Base-by-base conservation (phyloP, 2,329 filamentous ascomycete genomes). In the Fusarium subglutinans region DNA sequence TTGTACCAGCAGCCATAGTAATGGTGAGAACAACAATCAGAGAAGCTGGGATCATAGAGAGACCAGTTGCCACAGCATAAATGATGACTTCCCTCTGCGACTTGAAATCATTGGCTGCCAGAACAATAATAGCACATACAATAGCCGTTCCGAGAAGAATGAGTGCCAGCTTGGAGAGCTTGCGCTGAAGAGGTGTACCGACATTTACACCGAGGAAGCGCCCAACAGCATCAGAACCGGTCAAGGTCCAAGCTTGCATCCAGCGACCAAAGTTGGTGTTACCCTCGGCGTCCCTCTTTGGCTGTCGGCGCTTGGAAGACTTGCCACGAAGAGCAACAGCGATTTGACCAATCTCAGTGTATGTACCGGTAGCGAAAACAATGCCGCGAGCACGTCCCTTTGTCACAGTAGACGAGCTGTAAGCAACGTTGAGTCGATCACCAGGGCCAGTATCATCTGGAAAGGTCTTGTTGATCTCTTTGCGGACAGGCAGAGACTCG, bases 141-240 rank as follows among this genome's bases (percentile, higher is more conserved):
- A 94, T 88, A 5, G 92, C 92, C 47, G 92, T 88, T 43, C 85
- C 86, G 75, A 94, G 93, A 4, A 93, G 86, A 3, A 92, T 78
- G 11, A 93, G 84, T 12, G 92, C 92, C 51, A 94, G 85, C 80
- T 90, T 89, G 50, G 91, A 92, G 15, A 94, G 85, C 77, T 92
- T 93, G 70, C 88, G 87, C 79, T 93, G 91, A 26, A 94, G 84
- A 2, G 92, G 92, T 9, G 92, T 93, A 45, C 92, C 92, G 11
- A 92, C 87, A 64, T 89, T 91, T 71, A 93, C 87, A 50, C 92
- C 91, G 8, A 93, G 84, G 77, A 94, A 92, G 24, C 86, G 84
- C 6, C 89, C 90, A 57, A 91, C 81, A 12, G 87, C 88, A 79
- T 92, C 89, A 14, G 84, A 86, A 44, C 79, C 72, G 11, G 84